Conservation (phyloP, 441 rosid genomes). For the Kokia cookei region DNA sequence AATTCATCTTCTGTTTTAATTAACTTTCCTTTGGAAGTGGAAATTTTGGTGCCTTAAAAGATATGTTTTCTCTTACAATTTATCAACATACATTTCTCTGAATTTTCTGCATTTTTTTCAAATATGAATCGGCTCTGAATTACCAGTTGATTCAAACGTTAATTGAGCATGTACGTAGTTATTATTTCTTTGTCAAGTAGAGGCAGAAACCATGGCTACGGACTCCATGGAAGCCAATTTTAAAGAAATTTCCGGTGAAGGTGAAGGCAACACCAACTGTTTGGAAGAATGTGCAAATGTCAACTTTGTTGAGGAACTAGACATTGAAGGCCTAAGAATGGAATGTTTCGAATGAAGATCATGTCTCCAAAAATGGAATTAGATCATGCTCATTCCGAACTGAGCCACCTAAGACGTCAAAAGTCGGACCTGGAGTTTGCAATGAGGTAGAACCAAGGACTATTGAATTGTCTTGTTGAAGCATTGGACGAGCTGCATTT, state of each 20-base stretch:
- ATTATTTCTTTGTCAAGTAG: background rate
- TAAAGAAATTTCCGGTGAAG: background rate
- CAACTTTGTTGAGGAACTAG: background rate
- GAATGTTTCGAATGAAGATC: background rate
- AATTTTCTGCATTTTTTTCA: background rate
- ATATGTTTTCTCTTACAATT: background rate
- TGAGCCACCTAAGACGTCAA: background rate
- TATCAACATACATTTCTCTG: background rate
- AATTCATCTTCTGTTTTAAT: background rate
- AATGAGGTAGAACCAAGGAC: background rate
- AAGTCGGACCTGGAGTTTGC: background rate
- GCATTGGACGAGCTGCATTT: background rate
- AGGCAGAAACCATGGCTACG: background rate
- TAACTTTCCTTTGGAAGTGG: background rate
- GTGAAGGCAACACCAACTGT: background rate
- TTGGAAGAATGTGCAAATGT: background rate
- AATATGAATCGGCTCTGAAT: background rate
- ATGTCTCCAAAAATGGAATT: too few species aligned
- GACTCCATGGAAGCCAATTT: background rate
- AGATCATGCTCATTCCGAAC: background rate
- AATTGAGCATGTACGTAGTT: background rate
- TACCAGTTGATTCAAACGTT: background rate
- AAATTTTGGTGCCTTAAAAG: background rate
- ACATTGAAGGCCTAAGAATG: background rate
- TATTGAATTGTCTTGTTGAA: background rate